Percentiles rank a stretch among this genome's conserved stretches.
Evolutionary conservation across 352 stramenopile species (phyloP).

Genomic region (Phytophthora nicotianae): DNA sequence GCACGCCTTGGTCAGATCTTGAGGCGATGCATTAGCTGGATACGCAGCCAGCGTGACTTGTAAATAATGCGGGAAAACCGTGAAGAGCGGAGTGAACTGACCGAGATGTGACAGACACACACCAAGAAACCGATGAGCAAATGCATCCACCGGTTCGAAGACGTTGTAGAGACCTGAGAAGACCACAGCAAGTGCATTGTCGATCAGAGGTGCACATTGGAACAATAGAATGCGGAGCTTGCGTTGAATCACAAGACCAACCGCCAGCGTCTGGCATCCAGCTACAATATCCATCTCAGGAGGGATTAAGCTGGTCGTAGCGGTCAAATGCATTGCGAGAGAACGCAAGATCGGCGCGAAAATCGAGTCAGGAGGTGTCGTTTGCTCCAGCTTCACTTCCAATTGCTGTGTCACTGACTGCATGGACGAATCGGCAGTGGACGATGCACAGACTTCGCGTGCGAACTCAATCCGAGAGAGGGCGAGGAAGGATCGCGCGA

Average conservation of each 20-base stretch:
- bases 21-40: constrained; percentile 36
- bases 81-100: constrained; percentile 54
- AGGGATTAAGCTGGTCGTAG: constrained; percentile 17
- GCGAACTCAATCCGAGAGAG: constrained; percentile 57
- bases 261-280: constrained; percentile 43
- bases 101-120: constrained; percentile 53
- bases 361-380: constrained; percentile 26
- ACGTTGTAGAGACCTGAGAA: constrained; percentile 59
- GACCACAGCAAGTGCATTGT: constrained; percentile 52
- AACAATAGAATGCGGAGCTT: constrained; percentile 58
- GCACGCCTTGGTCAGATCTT: constrained; percentile 45
- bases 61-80: constrained; percentile 61
- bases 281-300: constrained; percentile 42
- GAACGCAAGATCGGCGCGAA: constrained; percentile 40
- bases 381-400: constrained; percentile 43
- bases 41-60: constrained; percentile 52
- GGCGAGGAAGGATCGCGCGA: constrained; percentile 33
- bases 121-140: constrained; percentile 54
- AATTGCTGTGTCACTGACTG: constrained; percentile 46
- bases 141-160: constrained; percentile 55
- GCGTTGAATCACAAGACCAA: constrained; percentile 56
- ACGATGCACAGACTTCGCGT: constrained; percentile 42
- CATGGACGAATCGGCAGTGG: constrained; percentile 43
- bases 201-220: constrained; percentile 36
- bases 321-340: constrained; percentile 24